Base-by-base conservation (phyloP, 768 basidiomycete genomes). In the Cyclocybe cylindracea region DNA sequence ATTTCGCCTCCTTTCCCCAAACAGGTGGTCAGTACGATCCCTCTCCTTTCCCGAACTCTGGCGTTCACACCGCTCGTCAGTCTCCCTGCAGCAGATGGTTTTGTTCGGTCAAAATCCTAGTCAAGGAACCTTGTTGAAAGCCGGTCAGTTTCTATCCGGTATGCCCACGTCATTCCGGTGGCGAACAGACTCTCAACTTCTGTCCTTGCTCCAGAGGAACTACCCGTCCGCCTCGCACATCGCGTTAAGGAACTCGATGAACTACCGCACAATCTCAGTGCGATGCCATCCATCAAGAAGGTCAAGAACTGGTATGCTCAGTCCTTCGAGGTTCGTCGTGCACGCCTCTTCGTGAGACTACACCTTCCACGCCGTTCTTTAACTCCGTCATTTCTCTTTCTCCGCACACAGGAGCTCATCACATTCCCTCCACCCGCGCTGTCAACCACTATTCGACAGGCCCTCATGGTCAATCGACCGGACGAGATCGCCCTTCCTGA, bases 301-400 rank as follows among this genome's bases (percentile, higher is more conserved):
- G 91, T 99, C 53, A 95, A 94, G 75, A 88, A 96, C 63, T 99
- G 97, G 97, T 99, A 99, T 69, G 96, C 96, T 0, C 93, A 98
- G 75, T 93, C 91, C 11, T 98, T 99, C 68, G 91, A 98, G 82
- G 96, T 95, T 47, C 46, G 85, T 73, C 32, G 48, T 42, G 5
- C 24, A 24, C 24, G 24, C 24, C 24, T 24, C 24, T 24, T 24
- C 24, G 24, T 24, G 24, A 24, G 5, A 24, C 24, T 24, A 6
- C 37, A 29, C 35, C 29, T 38, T 31, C 19, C 37, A 24, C 46
- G 35, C 16, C 37, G 39, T 35, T 32, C 47, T 16, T 54, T 18
- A 46, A 42, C 46, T 34, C 29, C 29, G 48, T 36, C 16, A 18
- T 14, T 42, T 42, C 35, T 18, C 39, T 14, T 24, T 10, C 32